Percentiles rank a stretch among this genome's conserved stretches.
phyloP scores from a whole-genome alignment of 2,329 filamentous ascomycete genomes.

The Ascochyta lentis region DNA sequence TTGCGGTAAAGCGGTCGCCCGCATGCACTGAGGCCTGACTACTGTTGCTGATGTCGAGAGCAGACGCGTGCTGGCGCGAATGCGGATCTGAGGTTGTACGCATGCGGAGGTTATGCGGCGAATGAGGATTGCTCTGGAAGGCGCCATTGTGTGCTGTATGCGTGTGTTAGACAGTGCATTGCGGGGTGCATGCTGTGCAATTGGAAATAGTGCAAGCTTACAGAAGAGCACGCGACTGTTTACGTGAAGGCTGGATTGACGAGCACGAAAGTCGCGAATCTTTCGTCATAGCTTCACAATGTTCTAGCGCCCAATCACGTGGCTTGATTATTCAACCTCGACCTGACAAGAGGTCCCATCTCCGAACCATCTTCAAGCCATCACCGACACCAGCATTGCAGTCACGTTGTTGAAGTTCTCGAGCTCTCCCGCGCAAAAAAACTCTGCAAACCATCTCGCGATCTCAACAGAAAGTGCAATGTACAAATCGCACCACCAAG shows the following conservation, averaged over 20 bases:
- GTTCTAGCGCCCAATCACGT: conserved; percentile 40
- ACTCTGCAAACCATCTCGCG: background rate
- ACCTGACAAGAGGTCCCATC: background rate
- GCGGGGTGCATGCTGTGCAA: conserved; percentile 11
- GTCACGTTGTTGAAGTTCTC: background rate
- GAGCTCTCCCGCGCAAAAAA: background rate
- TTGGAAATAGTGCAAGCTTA: conserved; percentile 15
- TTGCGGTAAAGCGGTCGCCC: conserved; percentile 2
- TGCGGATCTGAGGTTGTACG: conserved; percentile 23
- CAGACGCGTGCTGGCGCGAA: conserved; percentile 20
- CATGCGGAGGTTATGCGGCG: conserved; percentile 29
- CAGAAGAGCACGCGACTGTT: conserved; percentile 13
- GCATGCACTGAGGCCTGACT: conserved; percentile 11
- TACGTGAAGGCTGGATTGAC: conserved; percentile 22
- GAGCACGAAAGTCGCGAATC: conserved; percentile 19
- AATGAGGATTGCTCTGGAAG: conserved; percentile 40
- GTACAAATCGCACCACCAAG: conserved; percentile 1
- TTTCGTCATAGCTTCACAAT: conserved; percentile 40
- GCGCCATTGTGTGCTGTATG: conserved; percentile 39
- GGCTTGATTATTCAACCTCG: conserved; percentile 21
- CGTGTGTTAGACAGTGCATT: conserved; percentile 15
- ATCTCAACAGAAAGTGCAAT: conserved; percentile 33
- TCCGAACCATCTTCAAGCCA: conserved; percentile 12
- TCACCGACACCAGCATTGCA: background rate
- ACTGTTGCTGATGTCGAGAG: conserved; percentile 22